phyloP scores from a whole-genome alignment of 768 basidiomycete genomes.

The Rossbeevera mucosa region DNA sequence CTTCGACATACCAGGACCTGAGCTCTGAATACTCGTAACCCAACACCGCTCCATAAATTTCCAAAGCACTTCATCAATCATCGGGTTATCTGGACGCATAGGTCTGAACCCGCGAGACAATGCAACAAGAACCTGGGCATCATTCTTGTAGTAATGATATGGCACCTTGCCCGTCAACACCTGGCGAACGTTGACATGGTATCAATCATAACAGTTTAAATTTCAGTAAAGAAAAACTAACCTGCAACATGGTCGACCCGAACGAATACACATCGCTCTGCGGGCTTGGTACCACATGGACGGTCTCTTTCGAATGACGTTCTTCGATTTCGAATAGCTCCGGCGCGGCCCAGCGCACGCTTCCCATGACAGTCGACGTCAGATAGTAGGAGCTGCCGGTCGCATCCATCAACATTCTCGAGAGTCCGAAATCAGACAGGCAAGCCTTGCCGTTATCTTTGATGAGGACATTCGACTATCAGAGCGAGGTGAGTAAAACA shows the following conservation, averaged over 20 bases:
- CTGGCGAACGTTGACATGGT: slow-evolving; percentile 14
- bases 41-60: slow-evolving; percentile 23
- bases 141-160: slow-evolving; percentile 21
- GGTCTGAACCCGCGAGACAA: slow-evolving; percentile 15
- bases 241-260: slow-evolving; percentile 31
- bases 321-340: slow-evolving; percentile 34
- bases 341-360: slow-evolving; percentile 46
- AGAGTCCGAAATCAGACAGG: slow-evolving; percentile 37
- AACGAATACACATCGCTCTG: slow-evolving; percentile 43
- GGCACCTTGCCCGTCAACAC: slow-evolving; percentile 23
- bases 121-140: slow-evolving; percentile 21
- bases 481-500: neutral
- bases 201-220: neutral
- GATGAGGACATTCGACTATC: slow-evolving; percentile 35
- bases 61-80: slow-evolving; percentile 8
- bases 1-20: neutral
- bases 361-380: slow-evolving; percentile 38
- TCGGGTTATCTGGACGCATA: neutral
- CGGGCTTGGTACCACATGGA: slow-evolving; percentile 2
- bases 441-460: slow-evolving; percentile 27
- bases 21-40: slow-evolving; percentile 18
- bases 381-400: slow-evolving; percentile 18
- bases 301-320: slow-evolving; percentile 13
- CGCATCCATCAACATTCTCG: slow-evolving; percentile 25
- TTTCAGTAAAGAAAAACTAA: slow-evolving; percentile 1